These are phyloP conservation scores for Pichia cabralensis DNA, from an alignment of 805 yeast genomes.

Conservation along the genomic window DNA sequence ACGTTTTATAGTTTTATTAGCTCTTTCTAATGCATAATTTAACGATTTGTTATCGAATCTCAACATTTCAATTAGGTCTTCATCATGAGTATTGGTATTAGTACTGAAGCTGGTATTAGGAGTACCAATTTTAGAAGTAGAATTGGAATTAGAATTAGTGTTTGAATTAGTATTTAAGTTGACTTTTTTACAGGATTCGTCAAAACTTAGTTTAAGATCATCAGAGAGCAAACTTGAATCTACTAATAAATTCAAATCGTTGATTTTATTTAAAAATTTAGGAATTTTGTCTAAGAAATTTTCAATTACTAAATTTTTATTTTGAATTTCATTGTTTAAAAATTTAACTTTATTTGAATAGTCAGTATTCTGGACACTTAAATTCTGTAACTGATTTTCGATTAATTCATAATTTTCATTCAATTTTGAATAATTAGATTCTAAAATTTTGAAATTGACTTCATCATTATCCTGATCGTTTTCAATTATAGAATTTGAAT, in stretches of 20 bases:
- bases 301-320: no score
- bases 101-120: no score
- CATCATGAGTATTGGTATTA: no score
- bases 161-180: no score
- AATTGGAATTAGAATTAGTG: no score
- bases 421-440: slow-evolving; percentile 7
- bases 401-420: slow-evolving; percentile 1
- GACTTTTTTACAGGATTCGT: neutral
- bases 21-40: slow-evolving; percentile 13
- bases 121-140: no score
- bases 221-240: no score
- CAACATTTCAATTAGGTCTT: slow-evolving; percentile 20
- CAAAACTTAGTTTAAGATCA: no score
- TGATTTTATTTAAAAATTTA: no score
- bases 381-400: slow-evolving; percentile 9
- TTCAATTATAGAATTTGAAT: slow-evolving; percentile 7
- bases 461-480: no score
- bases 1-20: slow-evolving; percentile 15
- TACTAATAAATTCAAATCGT: no score
- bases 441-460: slow-evolving; percentile 10
- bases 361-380: slow-evolving; percentile 7
- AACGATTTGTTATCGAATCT: slow-evolving; percentile 22
- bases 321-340: slow-evolving; percentile 5
- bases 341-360: slow-evolving; percentile 8
- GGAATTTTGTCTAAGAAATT: no score